Evolutionary conservation across 305 asterid genomes (phyloP).

Genomic region (Fraxinus paxiana): DNA sequence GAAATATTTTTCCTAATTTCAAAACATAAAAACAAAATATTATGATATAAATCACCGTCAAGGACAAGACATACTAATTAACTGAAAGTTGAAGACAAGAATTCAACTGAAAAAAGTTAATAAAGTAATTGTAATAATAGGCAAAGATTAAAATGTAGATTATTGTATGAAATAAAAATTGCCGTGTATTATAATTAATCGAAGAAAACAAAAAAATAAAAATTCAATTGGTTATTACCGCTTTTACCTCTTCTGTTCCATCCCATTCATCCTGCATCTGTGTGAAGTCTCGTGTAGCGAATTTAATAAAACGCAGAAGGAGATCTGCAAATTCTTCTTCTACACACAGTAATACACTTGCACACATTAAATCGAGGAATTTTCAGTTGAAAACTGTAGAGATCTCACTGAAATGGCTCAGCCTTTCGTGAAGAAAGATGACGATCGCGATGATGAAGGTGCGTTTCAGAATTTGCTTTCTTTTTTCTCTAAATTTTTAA

Average conservation of each 20-base stretch:
- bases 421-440: conserved; percentile 82
- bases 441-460: conserved; percentile 94
- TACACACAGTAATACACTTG: neutral
- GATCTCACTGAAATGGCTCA: conserved; percentile 65
- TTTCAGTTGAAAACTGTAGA: conserved; percentile 13
- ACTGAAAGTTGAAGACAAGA: too few species aligned
- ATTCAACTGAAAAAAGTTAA: neutral
- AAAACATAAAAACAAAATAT: too few species aligned
- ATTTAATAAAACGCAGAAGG: neutral
- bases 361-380: conserved; percentile 1
- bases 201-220: neutral
- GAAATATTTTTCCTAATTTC: neutral
- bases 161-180: too few species aligned
- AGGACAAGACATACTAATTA: neutral
- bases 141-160: neutral
- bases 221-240: neutral
- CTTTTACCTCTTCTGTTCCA: neutral
- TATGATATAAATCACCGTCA: too few species aligned
- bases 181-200: neutral
- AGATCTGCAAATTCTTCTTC: conserved; percentile 31
- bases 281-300: neutral
- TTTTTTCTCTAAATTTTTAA: neutral
- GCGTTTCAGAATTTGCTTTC: conserved; percentile 14
- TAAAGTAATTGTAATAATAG: neutral
- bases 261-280: neutral